Conservation (phyloP, 2,329 filamentous ascomycete genomes). For the Sordariomycetes sp. region DNA sequence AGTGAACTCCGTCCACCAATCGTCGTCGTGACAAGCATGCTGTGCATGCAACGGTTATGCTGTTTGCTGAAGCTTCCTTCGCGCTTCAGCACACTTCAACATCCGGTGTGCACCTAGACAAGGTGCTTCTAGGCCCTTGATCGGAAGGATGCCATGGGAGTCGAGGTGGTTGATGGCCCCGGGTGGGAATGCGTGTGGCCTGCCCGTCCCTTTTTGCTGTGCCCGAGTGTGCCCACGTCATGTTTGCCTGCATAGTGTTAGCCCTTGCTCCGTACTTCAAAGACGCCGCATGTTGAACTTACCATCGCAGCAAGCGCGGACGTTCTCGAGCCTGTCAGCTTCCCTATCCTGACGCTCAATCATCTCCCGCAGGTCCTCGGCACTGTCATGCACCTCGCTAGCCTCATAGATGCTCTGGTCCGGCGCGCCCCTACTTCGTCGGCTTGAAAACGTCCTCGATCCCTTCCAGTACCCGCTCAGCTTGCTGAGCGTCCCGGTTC, state of each 20-base stretch:
- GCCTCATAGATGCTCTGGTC: constrained; percentile 45
- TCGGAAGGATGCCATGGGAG: constrained; percentile 3
- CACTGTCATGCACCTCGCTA: constrained; percentile 62
- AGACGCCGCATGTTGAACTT: constrained; percentile 29
- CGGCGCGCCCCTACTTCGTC: constrained; percentile 36
- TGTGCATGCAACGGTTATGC: background rate
- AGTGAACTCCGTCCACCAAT: background rate
- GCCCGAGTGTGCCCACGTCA: constrained; percentile 54
- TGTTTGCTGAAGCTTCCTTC: background rate
- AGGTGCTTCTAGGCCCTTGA: background rate
- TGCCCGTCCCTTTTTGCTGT: constrained; percentile 23
- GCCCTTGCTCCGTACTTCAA: constrained; percentile 1
- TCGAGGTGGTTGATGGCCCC: background rate
- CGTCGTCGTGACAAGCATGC: constrained; percentile 1
- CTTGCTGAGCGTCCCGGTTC: constrained; percentile 44
- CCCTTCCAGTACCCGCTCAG: constrained; percentile 49
- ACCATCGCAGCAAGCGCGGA: constrained; percentile 96
- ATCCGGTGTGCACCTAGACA: background rate
- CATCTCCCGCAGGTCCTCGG: constrained; percentile 72
- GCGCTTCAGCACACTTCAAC: background rate
- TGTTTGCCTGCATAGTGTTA: constrained; percentile 52
- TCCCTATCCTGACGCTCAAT: constrained; percentile 73
- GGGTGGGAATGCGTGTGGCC: background rate
- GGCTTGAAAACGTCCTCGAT: constrained; percentile 41
- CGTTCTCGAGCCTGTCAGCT: constrained; percentile 79